Percentiles rank a stretch among this genome's conserved stretches.
Conservation (phyloP, 805 yeast genomes). For the Ogataea sp. region DNA sequence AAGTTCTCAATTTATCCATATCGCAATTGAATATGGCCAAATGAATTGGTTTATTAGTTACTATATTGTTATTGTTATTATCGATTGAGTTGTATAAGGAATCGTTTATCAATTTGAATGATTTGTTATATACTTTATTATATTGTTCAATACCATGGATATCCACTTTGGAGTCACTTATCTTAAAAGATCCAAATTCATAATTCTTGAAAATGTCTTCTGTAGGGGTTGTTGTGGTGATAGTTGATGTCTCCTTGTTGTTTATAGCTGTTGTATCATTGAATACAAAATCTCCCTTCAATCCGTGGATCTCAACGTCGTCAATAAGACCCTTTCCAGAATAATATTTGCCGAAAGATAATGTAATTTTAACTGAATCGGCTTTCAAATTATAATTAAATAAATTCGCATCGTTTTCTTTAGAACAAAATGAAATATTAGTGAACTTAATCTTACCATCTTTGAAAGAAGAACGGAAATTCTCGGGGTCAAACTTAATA, state of each 20-base stretch:
- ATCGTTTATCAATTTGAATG: background rate
- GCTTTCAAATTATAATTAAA: constrained; percentile 28
- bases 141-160: constrained; percentile 11
- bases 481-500: constrained; percentile 18
- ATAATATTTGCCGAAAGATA: constrained; percentile 47
- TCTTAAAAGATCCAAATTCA: constrained; percentile 32
- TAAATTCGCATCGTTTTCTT: background rate
- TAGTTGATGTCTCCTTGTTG: no score
- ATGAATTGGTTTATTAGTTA: constrained; percentile 27
- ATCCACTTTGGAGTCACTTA: constrained; percentile 42
- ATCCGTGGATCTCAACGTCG: constrained; percentile 40
- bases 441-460: constrained; percentile 43
- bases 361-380: constrained; percentile 34
- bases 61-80: constrained; percentile 3
- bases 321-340: constrained; percentile 45
- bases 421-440: constrained; percentile 25
- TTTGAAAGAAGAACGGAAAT: constrained; percentile 36
- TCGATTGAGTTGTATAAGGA: no score
- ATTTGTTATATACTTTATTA: constrained; percentile 6
- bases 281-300: constrained; percentile 28
- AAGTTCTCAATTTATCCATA: constrained; percentile 49
- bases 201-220: constrained; percentile 22
- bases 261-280: constrained; percentile 6
- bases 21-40: constrained; percentile 60
- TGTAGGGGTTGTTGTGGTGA: no score